A percentile compares a stretch with the other conserved stretches of the same genome.
phyloP scores from a whole-genome alignment of 176 grass and related monocot genomes.

The Triticum urartu region DNA sequence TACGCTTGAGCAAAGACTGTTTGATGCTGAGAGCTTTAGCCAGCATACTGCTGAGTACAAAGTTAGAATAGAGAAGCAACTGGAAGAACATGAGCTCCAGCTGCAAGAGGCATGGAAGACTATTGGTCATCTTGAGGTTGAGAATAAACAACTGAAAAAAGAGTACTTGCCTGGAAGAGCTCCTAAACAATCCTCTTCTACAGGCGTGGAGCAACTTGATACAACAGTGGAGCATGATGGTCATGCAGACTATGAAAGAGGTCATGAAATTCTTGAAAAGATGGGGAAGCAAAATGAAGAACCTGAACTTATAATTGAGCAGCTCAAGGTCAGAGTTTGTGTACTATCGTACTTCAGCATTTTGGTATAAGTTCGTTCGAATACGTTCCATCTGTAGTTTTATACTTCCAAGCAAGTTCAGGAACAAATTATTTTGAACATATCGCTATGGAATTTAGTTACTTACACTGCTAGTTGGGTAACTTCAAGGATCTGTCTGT shows the following conservation, averaged over 20 bases:
- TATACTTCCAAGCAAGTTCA: background rate
- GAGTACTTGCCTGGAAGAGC: slow-evolving; percentile 37
- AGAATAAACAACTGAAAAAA: slow-evolving; percentile 67
- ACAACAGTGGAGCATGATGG: slow-evolving; percentile 37
- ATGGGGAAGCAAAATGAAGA: slow-evolving; percentile 53
- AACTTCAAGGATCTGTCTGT: background rate
- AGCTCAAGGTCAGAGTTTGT: slow-evolving; percentile 70
- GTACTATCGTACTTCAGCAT: slow-evolving; percentile 2
- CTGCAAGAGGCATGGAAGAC: slow-evolving; percentile 45
- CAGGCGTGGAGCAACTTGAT: slow-evolving; percentile 45
- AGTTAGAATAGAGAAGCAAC: slow-evolving; percentile 21
- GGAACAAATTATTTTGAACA: slow-evolving; percentile 12
- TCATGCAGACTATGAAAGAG: slow-evolving; percentile 33
- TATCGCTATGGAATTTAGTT: background rate
- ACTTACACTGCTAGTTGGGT: background rate
- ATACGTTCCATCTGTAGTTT: background rate
- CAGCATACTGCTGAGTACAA: slow-evolving; percentile 46
- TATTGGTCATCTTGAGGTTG: slow-evolving; percentile 47
- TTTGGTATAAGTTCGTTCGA: background rate
- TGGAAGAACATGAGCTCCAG: slow-evolving; percentile 43
- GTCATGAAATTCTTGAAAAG: slow-evolving; percentile 49
- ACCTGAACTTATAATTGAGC: slow-evolving; percentile 74
- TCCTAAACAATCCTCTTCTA: slow-evolving; percentile 36
- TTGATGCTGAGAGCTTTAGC: slow-evolving; percentile 43
- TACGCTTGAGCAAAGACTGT: slow-evolving; percentile 73